Base-by-base conservation (phyloP, 1,284 basidiomycete genomes). In the Cystobasidium slooffiae region DNA sequence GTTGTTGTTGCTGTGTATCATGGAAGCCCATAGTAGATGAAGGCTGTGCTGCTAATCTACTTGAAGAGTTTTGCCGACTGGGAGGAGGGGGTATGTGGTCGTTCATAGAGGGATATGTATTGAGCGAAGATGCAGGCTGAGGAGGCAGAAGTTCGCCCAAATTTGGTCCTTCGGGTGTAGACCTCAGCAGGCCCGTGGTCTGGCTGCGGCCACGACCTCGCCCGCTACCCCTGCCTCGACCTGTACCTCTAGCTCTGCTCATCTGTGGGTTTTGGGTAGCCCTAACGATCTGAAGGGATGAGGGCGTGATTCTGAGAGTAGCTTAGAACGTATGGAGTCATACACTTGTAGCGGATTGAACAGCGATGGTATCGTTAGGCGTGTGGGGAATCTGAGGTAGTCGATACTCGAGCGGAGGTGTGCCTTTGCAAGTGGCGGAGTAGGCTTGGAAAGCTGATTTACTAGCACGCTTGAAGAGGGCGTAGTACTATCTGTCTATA, bases 1-100 rank as follows among this genome's bases (percentile, higher is more conserved):
- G 53, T 14, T 18, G 56, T 20, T 59, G 56, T n/a, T 59, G 56
- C 56, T 59, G 56, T 6, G 39, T 7, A 16, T 59, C 37, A n/a
- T 59, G 56, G 39, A 59, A 59, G 9, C 56, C 56, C 22, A 59
- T 31, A 20, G 56, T 18, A 59, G 56, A 16, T 6, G 39, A 24
- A 6, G 31, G 56, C 56, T 59, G 56, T 59, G 56, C n/a, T 41
- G 18, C 37, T 12, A 9, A n/a, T 41, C 43, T 24, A n/a, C 37
- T 39, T 8, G 39, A n/a, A 41, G 56, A 59, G 20, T 39, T 41
- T 41, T 18, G 18, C 3, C 56, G 56, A 43, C 37, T 14, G 9
- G 56, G 56, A 41, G 56, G 56, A n/a, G 56, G 43, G n/a, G n/a
- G n/a, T 12, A 18, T 22, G 37, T 39, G 56, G 18, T 31, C 39